Conservation (phyloP, 129 eudicot species). For the Logfia minima region DNA sequence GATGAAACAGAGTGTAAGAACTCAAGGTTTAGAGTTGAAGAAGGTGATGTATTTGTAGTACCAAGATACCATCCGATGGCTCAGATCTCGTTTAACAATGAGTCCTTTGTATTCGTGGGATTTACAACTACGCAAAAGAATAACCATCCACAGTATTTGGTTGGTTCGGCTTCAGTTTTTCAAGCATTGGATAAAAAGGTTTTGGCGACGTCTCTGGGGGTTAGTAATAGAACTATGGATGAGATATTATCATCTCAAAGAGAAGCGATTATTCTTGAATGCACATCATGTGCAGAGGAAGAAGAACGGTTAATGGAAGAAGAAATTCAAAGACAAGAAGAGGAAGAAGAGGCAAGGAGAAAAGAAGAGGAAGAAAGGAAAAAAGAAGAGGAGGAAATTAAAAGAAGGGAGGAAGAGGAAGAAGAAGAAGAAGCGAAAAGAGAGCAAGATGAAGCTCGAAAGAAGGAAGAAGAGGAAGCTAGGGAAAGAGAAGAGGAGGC, state of each 20-base stretch:
- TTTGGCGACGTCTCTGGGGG: conserved; percentile 58
- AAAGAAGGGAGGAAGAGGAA: not conserved
- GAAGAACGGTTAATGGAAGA: conserved; percentile 34
- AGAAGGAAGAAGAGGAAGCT: conserved; percentile 21
- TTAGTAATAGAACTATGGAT: conserved; percentile 46
- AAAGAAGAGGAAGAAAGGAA: conserved; percentile 16
- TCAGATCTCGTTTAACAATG: conserved; percentile 75
- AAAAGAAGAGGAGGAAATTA: not conserved
- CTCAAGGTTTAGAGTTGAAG: conserved; percentile 60
- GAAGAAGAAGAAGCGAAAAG: conserved; percentile 2
- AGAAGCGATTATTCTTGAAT: conserved; percentile 54
- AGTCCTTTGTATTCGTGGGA: conserved; percentile 67
- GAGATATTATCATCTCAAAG: conserved; percentile 44
- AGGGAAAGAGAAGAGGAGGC: conserved; percentile 20
- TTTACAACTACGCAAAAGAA: conserved; percentile 53
- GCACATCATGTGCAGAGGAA: conserved; percentile 71
- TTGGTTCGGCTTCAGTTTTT: conserved; percentile 69
- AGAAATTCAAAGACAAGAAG: conserved; percentile 28
- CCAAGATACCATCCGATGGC: conserved; percentile 83
- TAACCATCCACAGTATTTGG: conserved; percentile 77
- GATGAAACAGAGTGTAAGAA: conserved; percentile 48
- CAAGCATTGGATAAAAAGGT: conserved; percentile 49
- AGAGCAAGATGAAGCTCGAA: conserved; percentile 6
- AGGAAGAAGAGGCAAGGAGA: conserved; percentile 17
- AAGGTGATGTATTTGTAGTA: conserved; percentile 81